Evolutionary conservation across 208 protist species (phyloP), one percentile per base, ranked within the genome.

Genomic region (Acanthamoeba triangularis): DNA sequence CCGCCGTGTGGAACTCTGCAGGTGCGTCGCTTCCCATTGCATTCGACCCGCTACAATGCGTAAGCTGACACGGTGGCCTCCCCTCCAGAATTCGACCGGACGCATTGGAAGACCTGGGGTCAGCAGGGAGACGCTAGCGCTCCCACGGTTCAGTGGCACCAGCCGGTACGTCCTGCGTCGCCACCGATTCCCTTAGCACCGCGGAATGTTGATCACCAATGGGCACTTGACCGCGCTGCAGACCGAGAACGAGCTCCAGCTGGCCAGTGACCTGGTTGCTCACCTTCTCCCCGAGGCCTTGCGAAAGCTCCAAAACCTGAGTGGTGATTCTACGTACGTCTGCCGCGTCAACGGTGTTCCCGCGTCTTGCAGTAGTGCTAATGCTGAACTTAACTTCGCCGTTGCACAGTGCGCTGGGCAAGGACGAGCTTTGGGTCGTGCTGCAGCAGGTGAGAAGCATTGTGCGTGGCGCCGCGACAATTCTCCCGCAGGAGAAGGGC

Each of bases 91-190:
- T 91, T 91, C 67, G 41, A 33, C 16, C 84, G 28, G 0, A 44
- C 84, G 33, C 84, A 91, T 11, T 91, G 84, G 84, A 91, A 91
- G 84, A 41, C 37, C 1, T 91, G 84, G 84, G 84, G 84, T 4
- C 69, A 35, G 49, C 44, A 72, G 49, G 54, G 35, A 11, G 35
- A 56, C 33, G 35, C 35, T 30, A n/a, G 11, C 59, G 11, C 7
- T 16, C 84, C 54, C 28, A 91, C n/a, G 6, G 7, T 67, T 28
- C 30, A 69, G 33, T 91, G 84, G 84, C 84, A 91, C 23, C 52
- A 91, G 41, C 84, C 84, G 84, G 84, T 91, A 69, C 41, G 14
- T n/a, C 2, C 0, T 14, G 30, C 4, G 6, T 11, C 23, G 0
- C 10, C n/a, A 80, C 0, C 6, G 33, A 13, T 47, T 67, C 5